These are phyloP conservation scores for Corchorus capsularis DNA, from an alignment of 345 rosid genomes.

Conservation along the genomic window DNA sequence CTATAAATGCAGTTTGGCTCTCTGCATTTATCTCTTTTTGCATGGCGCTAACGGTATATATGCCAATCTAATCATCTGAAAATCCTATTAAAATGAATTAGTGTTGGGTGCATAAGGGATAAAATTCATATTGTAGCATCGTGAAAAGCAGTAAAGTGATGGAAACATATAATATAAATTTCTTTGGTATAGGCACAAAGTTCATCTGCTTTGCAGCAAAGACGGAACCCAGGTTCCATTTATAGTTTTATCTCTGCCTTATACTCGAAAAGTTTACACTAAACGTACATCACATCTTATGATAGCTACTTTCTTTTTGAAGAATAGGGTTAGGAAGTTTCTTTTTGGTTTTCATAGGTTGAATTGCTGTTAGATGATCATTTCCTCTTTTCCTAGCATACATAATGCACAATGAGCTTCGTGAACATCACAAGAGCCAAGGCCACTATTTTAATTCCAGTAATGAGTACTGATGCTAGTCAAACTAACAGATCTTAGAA, in stretches of 20 bases:
- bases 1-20: conserved; percentile 88
- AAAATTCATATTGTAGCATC: neutral
- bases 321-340: neutral
- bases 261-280: neutral
- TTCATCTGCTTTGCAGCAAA: neutral
- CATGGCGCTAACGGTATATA: conserved; percentile 96
- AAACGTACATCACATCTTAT: neutral
- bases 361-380: neutral
- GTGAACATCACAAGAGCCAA: too few relatives aligned
- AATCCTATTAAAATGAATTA: too few relatives aligned
- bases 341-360: neutral
- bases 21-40: conserved; percentile 73
- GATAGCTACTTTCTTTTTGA: neutral
- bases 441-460: too few relatives aligned
- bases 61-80: too few relatives aligned
- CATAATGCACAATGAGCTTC: too few relatives aligned
- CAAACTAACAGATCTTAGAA: too few relatives aligned
- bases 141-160: too few relatives aligned
- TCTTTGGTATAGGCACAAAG: neutral
- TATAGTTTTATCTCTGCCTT: neutral
- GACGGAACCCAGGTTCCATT: neutral
- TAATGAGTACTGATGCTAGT: too few relatives aligned
- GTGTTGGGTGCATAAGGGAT: neutral
- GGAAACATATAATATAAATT: neutral
- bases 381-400: too few relatives aligned